A percentile compares a stretch with the other conserved stretches of the same genome.
phyloP scores from a whole-genome alignment of 345 rosid genomes.

The Arabidopsis arenosa region DNA sequence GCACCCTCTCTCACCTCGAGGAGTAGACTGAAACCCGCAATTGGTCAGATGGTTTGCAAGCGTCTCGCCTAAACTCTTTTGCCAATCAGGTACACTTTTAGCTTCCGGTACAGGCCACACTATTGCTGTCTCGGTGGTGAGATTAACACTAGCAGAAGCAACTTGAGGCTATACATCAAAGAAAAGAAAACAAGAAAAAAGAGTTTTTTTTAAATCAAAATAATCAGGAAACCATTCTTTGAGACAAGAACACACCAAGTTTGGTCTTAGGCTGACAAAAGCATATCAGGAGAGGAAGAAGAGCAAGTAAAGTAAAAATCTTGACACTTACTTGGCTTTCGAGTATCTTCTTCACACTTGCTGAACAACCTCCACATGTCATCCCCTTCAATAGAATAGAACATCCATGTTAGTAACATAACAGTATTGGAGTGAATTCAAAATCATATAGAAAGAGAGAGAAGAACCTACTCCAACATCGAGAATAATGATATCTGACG shows the following conservation, averaged over 20 bases:
- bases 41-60: slow-evolving; percentile 87
- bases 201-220: not conserved
- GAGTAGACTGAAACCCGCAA: slow-evolving; percentile 84
- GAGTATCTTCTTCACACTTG: slow-evolving; percentile 91
- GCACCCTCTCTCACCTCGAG: slow-evolving; percentile 63
- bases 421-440: not conserved
- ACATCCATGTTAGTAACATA: slow-evolving; percentile 11
- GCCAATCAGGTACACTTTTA: slow-evolving; percentile 75
- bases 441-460: slow-evolving; percentile 19
- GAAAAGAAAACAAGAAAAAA: not conserved
- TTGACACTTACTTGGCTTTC: slow-evolving; percentile 72
- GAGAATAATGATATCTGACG: slow-evolving; percentile 79
- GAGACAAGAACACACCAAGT: not conserved
- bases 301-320: not conserved
- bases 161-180: slow-evolving; percentile 76
- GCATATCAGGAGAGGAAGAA: not conserved
- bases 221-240: not conserved
- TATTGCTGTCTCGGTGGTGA: slow-evolving; percentile 89
- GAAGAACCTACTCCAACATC: slow-evolving; percentile 71
- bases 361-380: slow-evolving; percentile 99
- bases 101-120: slow-evolving; percentile 93
- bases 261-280: slow-evolving; percentile 6
- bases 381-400: slow-evolving; percentile 64
- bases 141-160: slow-evolving; percentile 85
- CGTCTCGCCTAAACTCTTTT: slow-evolving; percentile 75